Conservation (phyloP, 2,329 filamentous ascomycete species). For the Byssoonygena ceratinophila region DNA sequence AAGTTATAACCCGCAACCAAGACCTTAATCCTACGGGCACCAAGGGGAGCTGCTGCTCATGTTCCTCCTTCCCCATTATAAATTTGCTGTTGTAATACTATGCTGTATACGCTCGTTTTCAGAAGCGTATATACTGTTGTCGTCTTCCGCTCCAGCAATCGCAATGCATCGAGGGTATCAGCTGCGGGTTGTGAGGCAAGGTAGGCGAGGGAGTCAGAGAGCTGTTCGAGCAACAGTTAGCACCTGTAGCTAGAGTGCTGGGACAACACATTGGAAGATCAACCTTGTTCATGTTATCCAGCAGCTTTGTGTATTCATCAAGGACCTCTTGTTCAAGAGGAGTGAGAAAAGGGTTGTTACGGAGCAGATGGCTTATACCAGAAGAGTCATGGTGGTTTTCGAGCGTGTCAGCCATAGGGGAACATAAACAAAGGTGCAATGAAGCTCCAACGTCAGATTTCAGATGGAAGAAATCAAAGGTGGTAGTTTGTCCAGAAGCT, state of each 20-base stretch:
- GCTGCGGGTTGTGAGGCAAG: constrained; percentile 58
- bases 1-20: too few relatives aligned
- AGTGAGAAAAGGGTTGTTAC: constrained; percentile 42
- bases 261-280: not conserved
- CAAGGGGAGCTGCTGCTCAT: too few relatives aligned
- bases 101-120: constrained; percentile 97
- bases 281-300: constrained; percentile 86
- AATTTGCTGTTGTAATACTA: constrained; percentile 95
- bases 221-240: constrained; percentile 17
- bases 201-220: constrained; percentile 41
- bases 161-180: constrained; percentile 64
- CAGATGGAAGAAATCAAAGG: too few relatives aligned
- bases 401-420: not conserved
- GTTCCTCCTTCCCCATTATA: constrained; percentile 43
- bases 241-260: not conserved
- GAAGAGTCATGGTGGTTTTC: not conserved
- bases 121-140: constrained; percentile 88
- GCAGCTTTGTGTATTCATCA: constrained; percentile 79
- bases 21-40: too few relatives aligned
- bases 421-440: not conserved
- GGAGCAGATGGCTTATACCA: constrained; percentile 29
- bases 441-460: too few relatives aligned
- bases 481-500: too few relatives aligned
- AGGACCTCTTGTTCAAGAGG: constrained; percentile 88
- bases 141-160: constrained; percentile 86